Base-by-base conservation (phyloP, 2,329 filamentous ascomycete genomes). In the Cladosporium colombiae region DNA sequence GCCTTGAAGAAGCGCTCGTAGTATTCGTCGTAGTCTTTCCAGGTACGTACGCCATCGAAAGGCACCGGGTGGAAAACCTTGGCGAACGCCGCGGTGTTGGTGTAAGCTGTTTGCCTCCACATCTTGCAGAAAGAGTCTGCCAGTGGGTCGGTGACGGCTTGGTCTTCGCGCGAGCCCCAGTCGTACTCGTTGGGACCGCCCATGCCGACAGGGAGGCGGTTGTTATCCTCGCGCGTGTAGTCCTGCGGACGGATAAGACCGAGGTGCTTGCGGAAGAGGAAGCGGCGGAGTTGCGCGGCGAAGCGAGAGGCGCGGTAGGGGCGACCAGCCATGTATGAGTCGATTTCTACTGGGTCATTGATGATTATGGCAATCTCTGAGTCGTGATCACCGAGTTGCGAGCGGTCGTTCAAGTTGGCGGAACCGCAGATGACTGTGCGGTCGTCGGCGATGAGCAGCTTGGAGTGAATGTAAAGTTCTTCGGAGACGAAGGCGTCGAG, bases 231-330 rank as follows among this genome's bases (percentile, higher is more conserved):
- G 7, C 76, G 80, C 65, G 92, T 86, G 66, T 89, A 83, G 21
- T 88, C 82, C 75, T 97, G 92, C 0, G 91, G 85, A 4, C 85
- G 89, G 11, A 97, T 83, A 10, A 97, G 84, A 52, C 94, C 94
- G 1, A 97, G 85, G 75, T 97, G 94, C 81, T 97, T 96, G 71
- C 93, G 88, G 87, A 92, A 97, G 68, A 97, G 86, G 75, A 93
- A 88, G 40, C 93, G 87, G 25, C 94, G 90, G 13, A 97, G 88
- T 1, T 89, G 91, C 5, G 91, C 82, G 1, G 93, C 93, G 74
- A 94, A 93, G 65, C 86, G 85, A 10, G 88, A 89, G 8, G 91
- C 94, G 35, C 83, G 84, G 81, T 85, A 96, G 0, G 87, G 87
- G 25, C 83, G 81, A 3, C 91, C 91, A 68, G 89, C 85, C 91